phyloP scores from a whole-genome alignment of 179 eudicot genomes.

The Drosera spatulata region DNA sequence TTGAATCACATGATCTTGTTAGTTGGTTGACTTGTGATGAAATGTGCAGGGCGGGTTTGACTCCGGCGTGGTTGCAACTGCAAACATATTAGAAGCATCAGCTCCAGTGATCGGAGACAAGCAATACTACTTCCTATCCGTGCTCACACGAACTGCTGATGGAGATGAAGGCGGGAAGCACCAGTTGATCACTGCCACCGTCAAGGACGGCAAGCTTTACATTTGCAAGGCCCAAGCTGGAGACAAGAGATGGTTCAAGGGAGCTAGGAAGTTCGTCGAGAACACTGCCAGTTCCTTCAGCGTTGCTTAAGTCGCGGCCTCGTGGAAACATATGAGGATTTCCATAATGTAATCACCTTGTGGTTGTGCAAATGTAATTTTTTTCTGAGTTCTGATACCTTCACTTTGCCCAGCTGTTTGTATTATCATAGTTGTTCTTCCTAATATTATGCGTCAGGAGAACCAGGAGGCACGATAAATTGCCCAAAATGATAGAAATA shows the following conservation, averaged over 20 bases:
- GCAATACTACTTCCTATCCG: constrained; percentile 55
- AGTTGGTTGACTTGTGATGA: neutral
- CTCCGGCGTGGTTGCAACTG: constrained; percentile 62
- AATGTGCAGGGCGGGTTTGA: constrained; percentile 79
- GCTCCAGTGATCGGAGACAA: constrained; percentile 52
- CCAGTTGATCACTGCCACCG: constrained; percentile 76
- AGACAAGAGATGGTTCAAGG: constrained; percentile 99
- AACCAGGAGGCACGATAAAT: too few species aligned
- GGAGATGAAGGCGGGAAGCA: constrained; percentile 98
- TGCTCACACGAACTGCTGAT: constrained; percentile 92
- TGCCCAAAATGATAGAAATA: too few species aligned
- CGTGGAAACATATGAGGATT: too few species aligned
- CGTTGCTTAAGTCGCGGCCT: constrained; percentile 40
- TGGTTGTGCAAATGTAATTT: too few species aligned
- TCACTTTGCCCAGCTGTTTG: too few species aligned
- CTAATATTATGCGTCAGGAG: too few species aligned
- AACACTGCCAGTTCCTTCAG: constrained; percentile 71
- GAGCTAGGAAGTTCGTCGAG: constrained; percentile 82
- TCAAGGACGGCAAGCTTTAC: constrained; percentile 83
- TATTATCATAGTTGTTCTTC: too few species aligned
- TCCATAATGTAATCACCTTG: too few species aligned
- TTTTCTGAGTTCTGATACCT: too few species aligned
- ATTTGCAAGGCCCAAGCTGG: constrained; percentile 99
- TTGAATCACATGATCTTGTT: too few species aligned
- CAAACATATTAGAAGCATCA: constrained; percentile 65